Conservation (phyloP, 2,329 filamentous ascomycete genomes). For the Pestalotiopsis sp. region DNA sequence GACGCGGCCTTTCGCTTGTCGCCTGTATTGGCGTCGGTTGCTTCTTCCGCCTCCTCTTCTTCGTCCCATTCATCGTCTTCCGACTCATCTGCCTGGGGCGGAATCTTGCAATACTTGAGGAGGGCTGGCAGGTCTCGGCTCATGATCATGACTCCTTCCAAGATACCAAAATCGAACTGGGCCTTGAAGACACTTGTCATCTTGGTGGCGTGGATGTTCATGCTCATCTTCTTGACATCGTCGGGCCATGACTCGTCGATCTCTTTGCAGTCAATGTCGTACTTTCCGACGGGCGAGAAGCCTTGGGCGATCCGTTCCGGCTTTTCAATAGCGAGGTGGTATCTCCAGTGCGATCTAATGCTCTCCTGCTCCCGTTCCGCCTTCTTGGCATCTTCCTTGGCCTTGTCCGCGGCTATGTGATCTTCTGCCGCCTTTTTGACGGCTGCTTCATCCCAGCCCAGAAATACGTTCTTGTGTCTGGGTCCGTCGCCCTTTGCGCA, state of each 20-base stretch:
- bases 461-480: background rate
- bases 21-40: background rate
- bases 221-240: slow-evolving; percentile 21
- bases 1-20: slow-evolving; percentile 21
- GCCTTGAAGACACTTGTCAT: slow-evolving; percentile 26
- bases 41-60: background rate
- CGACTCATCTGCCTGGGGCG: background rate
- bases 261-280: slow-evolving; percentile 25
- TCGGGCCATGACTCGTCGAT: slow-evolving; percentile 26
- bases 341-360: background rate
- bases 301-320: background rate
- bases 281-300: slow-evolving; percentile 23
- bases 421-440: background rate
- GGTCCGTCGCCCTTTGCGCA: background rate
- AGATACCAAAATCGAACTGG: slow-evolving; percentile 29
- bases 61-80: background rate
- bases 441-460: background rate
- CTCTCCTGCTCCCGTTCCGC: background rate
- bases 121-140: slow-evolving; percentile 13
- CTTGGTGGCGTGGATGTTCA: slow-evolving; percentile 25
- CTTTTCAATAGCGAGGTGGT: background rate
- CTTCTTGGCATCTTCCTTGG: background rate
- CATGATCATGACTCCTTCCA: slow-evolving; percentile 30
- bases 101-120: background rate
- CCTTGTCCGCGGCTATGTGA: background rate